phyloP scores from a whole-genome alignment of 345 rosid genomes.

The Jatropha curcas region DNA sequence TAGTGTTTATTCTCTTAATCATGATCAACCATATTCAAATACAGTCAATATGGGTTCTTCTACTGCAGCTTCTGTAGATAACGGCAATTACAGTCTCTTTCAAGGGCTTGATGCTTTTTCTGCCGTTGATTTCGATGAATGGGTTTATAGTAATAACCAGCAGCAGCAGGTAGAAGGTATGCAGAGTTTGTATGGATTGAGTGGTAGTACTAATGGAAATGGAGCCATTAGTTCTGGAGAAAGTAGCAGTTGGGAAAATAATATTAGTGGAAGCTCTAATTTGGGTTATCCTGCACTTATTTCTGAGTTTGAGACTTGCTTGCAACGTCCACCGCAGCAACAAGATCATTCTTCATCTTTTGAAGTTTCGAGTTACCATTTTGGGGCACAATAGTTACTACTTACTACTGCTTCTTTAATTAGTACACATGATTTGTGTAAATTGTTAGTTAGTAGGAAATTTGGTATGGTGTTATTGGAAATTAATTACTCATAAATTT shows the following conservation, averaged over 20 bases:
- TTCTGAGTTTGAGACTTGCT: slow-evolving; percentile 33
- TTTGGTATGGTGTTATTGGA: slow-evolving; percentile 10
- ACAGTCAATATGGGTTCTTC: slow-evolving; percentile 33
- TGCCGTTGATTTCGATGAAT: slow-evolving; percentile 22
- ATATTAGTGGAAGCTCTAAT: slow-evolving; percentile 41
- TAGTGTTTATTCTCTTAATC: slow-evolving; percentile 17
- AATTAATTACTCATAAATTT: slow-evolving; percentile 10
- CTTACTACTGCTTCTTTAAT: not conserved
- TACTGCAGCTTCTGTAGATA: slow-evolving; percentile 16
- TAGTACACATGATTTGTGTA: slow-evolving; percentile 29
- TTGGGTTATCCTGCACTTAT: slow-evolving; percentile 42
- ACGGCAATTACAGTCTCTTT: slow-evolving; percentile 29
- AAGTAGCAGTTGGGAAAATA: slow-evolving; percentile 62
- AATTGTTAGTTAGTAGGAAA: slow-evolving; percentile 25
- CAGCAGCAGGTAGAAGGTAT: slow-evolving; percentile 17
- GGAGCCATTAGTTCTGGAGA: slow-evolving; percentile 51
- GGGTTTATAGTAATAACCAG: slow-evolving; percentile 18
- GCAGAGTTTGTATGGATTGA: slow-evolving; percentile 33
- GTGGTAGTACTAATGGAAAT: slow-evolving; percentile 22
- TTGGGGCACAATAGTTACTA: slow-evolving; percentile 34
- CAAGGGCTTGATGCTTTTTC: slow-evolving; percentile 39
- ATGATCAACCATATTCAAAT: slow-evolving; percentile 25
- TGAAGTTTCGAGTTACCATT: slow-evolving; percentile 45
- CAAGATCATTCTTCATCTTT: slow-evolving; percentile 31
- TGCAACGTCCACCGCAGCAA: slow-evolving; percentile 30